Evolutionary conservation across 208 protist species (phyloP).

Genomic region (Trichomonas vaginalis): DNA sequence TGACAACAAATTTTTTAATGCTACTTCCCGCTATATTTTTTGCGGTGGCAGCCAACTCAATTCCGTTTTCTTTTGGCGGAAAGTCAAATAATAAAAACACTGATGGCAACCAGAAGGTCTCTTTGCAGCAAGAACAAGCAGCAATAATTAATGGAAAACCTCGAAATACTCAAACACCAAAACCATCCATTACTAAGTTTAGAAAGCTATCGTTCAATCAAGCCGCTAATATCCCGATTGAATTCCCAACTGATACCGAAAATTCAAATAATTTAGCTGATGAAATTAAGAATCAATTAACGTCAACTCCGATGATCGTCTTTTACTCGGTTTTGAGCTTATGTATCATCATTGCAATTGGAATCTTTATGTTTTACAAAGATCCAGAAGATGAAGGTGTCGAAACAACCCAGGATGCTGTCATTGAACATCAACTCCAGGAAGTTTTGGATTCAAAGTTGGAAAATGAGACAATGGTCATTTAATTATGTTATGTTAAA

Average conservation of each 20-base stretch:
- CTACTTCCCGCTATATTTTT: too few species aligned
- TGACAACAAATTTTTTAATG: too few species aligned
- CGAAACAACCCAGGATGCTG: not conserved
- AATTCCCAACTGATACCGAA: not conserved
- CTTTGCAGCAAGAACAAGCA: not conserved
- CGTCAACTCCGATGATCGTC: not conserved
- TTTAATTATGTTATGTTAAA: too few species aligned
- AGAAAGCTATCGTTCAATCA: not conserved
- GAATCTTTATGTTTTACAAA: not conserved
- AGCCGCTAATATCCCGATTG: not conserved
- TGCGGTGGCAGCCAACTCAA: too few species aligned
- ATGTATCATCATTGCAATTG: not conserved
- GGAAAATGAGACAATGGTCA: not conserved
- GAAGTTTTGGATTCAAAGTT: not conserved
- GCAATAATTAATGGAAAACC: not conserved
- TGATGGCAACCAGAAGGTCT: too few species aligned
- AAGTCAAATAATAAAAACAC: too few species aligned
- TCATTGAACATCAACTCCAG: not conserved
- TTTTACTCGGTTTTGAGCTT: not conserved
- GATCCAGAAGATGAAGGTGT: not conserved
- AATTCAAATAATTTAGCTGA: not conserved
- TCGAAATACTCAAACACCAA: not conserved
- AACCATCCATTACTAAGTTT: not conserved
- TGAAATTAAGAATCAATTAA: not conserved
- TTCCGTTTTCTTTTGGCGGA: too few species aligned